Percentiles rank a stretch among this genome's conserved stretches.
phyloP scores from a whole-genome alignment of 257 asterid species.

The Solanum chilense region DNA sequence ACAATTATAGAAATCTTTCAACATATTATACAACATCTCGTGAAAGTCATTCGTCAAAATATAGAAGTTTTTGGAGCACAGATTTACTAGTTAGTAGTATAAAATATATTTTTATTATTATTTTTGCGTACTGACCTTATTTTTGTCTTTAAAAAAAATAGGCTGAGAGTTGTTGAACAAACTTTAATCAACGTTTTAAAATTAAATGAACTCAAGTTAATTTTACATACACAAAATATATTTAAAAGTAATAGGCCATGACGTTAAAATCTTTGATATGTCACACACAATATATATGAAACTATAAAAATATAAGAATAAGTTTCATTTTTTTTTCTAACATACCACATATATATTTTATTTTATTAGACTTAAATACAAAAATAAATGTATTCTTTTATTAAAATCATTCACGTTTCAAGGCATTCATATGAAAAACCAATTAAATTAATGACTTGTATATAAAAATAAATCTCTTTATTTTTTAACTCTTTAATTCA shows the following conservation, averaged over 20 bases:
- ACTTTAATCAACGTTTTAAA: too few species aligned
- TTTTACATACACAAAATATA: too few species aligned
- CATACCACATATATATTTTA: not conserved
- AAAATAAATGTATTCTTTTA: too few species aligned
- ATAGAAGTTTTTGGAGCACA: not conserved
- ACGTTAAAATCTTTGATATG: not conserved
- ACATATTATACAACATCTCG: not conserved
- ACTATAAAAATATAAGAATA: too few species aligned
- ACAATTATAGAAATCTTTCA: not conserved
- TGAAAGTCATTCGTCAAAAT: not conserved
- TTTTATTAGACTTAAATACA: too few species aligned
- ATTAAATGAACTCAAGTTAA: not conserved
- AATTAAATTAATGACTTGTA: too few species aligned
- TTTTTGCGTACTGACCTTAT: not conserved
- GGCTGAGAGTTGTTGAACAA: not conserved
- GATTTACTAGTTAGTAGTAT: not conserved
- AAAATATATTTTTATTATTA: too few species aligned
- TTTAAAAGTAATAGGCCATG: not conserved
- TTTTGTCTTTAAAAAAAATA: not conserved
- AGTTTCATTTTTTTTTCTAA: not conserved
- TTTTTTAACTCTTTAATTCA: too few species aligned
- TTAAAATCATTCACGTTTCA: too few species aligned
- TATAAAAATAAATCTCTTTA: too few species aligned
- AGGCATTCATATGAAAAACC: too few species aligned
- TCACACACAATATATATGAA: not conserved